A percentile compares a stretch with the other conserved stretches of the same genome.
Conservation (phyloP, 345 rosid species). For the Citrus glauca region DNA sequence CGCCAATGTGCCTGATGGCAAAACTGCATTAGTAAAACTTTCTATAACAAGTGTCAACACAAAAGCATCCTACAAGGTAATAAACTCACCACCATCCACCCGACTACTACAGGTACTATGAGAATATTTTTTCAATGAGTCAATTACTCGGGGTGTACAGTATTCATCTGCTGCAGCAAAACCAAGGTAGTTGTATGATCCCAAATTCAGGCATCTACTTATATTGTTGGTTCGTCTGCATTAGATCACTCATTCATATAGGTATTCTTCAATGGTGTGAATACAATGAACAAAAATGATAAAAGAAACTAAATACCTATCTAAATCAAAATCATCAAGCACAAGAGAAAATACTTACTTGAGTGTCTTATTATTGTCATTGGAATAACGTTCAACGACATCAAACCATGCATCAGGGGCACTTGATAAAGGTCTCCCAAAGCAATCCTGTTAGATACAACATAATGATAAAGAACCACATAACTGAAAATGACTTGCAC, state of each 20-base stretch:
- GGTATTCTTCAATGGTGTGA: neutral
- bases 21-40: slow-evolving; percentile 12
- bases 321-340: neutral
- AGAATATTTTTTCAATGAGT: slow-evolving; percentile 65
- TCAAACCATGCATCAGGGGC: slow-evolving; percentile 94
- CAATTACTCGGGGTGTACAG: slow-evolving; percentile 88
- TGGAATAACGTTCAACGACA: slow-evolving; percentile 73
- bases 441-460: slow-evolving; percentile 57
- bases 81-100: slow-evolving; percentile 77
- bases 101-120: slow-evolving; percentile 86
- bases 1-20: slow-evolving; percentile 61
- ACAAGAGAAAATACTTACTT: slow-evolving; percentile 41
- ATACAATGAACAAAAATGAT: neutral
- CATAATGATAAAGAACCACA: neutral
- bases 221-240: slow-evolving; percentile 74
- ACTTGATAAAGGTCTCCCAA: slow-evolving; percentile 78
- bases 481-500: neutral
- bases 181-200: slow-evolving; percentile 96
- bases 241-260: neutral
- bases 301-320: neutral
- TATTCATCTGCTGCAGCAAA: slow-evolving; percentile 96
- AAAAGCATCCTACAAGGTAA: neutral
- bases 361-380: slow-evolving; percentile 77
- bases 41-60: neutral
- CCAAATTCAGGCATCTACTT: slow-evolving; percentile 82